Evolutionary conservation across 2,329 filamentous ascomycete species (phyloP).

Genomic region (Cladorrhinum sp.): DNA sequence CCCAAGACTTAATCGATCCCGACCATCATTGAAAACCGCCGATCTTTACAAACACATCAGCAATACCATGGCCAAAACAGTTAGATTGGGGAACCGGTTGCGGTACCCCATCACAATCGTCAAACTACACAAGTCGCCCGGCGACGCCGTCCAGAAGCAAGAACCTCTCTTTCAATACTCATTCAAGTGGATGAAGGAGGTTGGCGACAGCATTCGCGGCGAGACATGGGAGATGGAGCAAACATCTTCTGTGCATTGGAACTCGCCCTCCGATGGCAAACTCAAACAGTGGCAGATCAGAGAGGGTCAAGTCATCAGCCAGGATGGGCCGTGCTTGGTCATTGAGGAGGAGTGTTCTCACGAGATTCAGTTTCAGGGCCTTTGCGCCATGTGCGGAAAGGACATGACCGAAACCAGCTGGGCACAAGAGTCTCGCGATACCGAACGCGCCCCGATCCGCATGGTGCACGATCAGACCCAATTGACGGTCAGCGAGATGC

Average conservation of each 20-base stretch:
- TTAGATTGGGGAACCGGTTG: constrained; percentile 28
- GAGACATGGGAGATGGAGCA: constrained; percentile 65
- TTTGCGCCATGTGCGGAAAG: constrained; percentile 90
- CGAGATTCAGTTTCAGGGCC: constrained; percentile 83
- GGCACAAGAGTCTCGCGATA: constrained; percentile 74
- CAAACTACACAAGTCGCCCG: constrained; percentile 71
- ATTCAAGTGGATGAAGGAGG: constrained; percentile 74
- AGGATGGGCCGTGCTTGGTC: constrained; percentile 61
- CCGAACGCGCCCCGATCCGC: constrained; percentile 84
- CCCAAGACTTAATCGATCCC: background rate
- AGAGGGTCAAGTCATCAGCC: constrained; percentile 61
- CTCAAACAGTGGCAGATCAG: constrained; percentile 73
- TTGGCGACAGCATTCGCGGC: constrained; percentile 61
- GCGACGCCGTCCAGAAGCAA: constrained; percentile 72
- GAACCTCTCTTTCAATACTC: constrained; percentile 82
- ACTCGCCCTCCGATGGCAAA: constrained; percentile 78
- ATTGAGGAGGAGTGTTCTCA: constrained; percentile 91
- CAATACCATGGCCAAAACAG: constrained; percentile 26
- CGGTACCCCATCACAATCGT: constrained; percentile 88
- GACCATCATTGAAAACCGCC: background rate
- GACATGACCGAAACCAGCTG: constrained; percentile 93
- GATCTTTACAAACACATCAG: background rate
- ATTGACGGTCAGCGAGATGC: constrained; percentile 77
- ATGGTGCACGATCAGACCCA: constrained; percentile 91
- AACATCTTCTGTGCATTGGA: constrained; percentile 72